These are phyloP conservation scores for Myxozyma lipomycoides DNA, from an alignment of 805 yeast species.

Conservation along the genomic window DNA sequence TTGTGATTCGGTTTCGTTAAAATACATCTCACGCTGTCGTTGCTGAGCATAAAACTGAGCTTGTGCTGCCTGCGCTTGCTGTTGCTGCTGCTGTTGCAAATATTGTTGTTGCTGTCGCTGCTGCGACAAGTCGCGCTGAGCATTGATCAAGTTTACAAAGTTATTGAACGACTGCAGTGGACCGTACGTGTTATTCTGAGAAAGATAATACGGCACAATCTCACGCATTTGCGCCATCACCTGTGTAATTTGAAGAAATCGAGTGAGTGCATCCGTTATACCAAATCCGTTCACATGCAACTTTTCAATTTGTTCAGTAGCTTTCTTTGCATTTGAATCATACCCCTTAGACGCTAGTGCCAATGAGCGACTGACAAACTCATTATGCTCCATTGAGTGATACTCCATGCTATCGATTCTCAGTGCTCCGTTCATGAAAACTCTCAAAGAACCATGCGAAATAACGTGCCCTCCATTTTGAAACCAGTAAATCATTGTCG, in stretches of 20 bases:
- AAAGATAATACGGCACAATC: slow-evolving; percentile 53
- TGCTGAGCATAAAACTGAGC: slow-evolving; percentile 10
- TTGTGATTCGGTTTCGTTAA: slow-evolving; percentile 11
- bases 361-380: slow-evolving; percentile 36
- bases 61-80: neutral
- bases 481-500: slow-evolving; percentile 50
- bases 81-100: slow-evolving; percentile 24
- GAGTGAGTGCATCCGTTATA: slow-evolving; percentile 58
- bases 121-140: slow-evolving; percentile 31
- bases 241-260: slow-evolving; percentile 71
- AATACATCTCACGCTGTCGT: slow-evolving; percentile 22
- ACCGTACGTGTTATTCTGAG: slow-evolving; percentile 30
- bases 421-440: slow-evolving; percentile 58
- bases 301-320: slow-evolving; percentile 4
- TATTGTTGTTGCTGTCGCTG: slow-evolving; percentile 22
- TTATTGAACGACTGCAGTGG: slow-evolving; percentile 32
- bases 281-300: slow-evolving; percentile 53
- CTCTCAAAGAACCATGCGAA: slow-evolving; percentile 57
- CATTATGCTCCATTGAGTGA: slow-evolving; percentile 46
- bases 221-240: slow-evolving; percentile 69
- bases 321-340: neutral
- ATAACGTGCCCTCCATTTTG: slow-evolving; percentile 68
- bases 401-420: slow-evolving; percentile 72
- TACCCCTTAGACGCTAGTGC: slow-evolving; percentile 3
- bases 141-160: slow-evolving; percentile 35